phyloP scores from a whole-genome alignment of 768 basidiomycete species.

The Wakefieldia striispora region DNA sequence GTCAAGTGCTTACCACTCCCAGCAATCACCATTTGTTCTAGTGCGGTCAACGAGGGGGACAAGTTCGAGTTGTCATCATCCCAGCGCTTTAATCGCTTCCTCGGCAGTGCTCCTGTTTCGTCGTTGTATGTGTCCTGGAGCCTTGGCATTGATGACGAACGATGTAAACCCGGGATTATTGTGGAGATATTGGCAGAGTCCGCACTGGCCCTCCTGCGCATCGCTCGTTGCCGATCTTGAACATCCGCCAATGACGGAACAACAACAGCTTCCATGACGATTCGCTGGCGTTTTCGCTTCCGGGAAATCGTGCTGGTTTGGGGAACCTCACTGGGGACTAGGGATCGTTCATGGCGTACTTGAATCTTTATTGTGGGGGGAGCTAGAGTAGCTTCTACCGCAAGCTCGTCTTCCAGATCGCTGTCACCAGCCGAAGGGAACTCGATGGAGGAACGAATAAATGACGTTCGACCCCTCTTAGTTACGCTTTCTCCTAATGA shows the following conservation, averaged over 20 bases:
- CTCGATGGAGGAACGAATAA: slow-evolving; percentile 32
- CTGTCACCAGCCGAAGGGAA: slow-evolving; percentile 25
- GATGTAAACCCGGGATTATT: slow-evolving; percentile 21
- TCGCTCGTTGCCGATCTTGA: slow-evolving; percentile 14
- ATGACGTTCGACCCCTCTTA: slow-evolving; percentile 29
- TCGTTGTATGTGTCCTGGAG: slow-evolving; percentile 17
- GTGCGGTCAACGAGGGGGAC: slow-evolving; percentile 13
- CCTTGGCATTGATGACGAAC: slow-evolving; percentile 24
- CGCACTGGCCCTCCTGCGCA: slow-evolving; percentile 22
- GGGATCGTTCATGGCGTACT: background rate
- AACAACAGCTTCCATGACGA: slow-evolving; percentile 52
- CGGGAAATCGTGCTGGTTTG: slow-evolving; percentile 5
- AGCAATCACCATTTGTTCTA: slow-evolving; percentile 33
- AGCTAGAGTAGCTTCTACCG: slow-evolving; percentile 23
- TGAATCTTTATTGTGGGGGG: slow-evolving; percentile 17
- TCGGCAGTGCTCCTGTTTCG: slow-evolving; percentile 3
- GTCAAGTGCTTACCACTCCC: slow-evolving; percentile 30
- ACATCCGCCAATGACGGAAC: slow-evolving; percentile 39
- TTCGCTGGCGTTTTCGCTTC: slow-evolving; percentile 47
- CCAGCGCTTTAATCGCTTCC: slow-evolving; percentile 27
- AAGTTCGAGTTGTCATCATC: slow-evolving; percentile 16
- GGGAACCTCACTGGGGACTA: slow-evolving; percentile 1
- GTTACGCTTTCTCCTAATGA: slow-evolving; percentile 24
- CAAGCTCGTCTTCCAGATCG: slow-evolving; percentile 32
- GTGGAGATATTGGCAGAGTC: slow-evolving; percentile 2